Percentiles rank a stretch among this genome's conserved stretches.
phyloP scores from a whole-genome alignment of 2,329 filamentous ascomycete species.

The Arthrinium puccinioides region DNA sequence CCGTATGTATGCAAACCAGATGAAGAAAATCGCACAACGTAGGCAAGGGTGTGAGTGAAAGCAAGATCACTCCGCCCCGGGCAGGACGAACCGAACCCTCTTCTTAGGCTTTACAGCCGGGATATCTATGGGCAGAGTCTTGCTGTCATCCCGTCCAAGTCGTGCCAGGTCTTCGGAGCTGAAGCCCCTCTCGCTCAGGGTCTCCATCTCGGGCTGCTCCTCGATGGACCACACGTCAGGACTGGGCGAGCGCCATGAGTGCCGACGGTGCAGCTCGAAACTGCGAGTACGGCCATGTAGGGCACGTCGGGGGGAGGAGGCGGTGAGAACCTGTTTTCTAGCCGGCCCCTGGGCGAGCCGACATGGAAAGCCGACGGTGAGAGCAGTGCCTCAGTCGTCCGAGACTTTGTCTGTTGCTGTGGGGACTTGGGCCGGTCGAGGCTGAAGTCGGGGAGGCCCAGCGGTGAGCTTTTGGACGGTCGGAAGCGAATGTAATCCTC shows the following conservation, averaged over 20 bases:
- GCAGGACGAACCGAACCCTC: conserved; percentile 49
- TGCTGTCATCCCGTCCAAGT: conserved; percentile 14
- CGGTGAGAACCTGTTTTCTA: conserved; percentile 21
- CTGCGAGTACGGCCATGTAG: conserved; percentile 21
- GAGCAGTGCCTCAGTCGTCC: conserved; percentile 21
- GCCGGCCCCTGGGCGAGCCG: conserved; percentile 18
- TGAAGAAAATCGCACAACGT: no score
- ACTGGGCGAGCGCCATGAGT: conserved; percentile 50
- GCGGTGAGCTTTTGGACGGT: conserved; percentile 31
- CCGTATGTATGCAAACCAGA: neutral
- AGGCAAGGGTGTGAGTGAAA: no score
- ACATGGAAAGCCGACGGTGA: conserved; percentile 26
- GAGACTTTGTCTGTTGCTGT: conserved; percentile 23
- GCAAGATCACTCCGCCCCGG: conserved; percentile 28
- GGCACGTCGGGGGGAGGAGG: conserved; percentile 23
- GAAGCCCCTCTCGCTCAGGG: conserved; percentile 34
- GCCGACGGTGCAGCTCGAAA: conserved; percentile 31
- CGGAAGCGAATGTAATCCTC: conserved; percentile 45
- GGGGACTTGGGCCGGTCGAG: conserved; percentile 25
- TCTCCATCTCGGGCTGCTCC: conserved; percentile 50
- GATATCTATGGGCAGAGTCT: conserved; percentile 29
- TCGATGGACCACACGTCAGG: conserved; percentile 54
- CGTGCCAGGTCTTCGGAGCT: conserved; percentile 23
- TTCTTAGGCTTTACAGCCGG: conserved; percentile 44
- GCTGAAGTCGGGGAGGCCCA: conserved; percentile 34